Percentiles rank a stretch among this genome's conserved stretches.
These are phyloP conservation scores for Kwoniella sp. DNA, from an alignment of 768 basidiomycete species.

Conservation along the genomic window DNA sequence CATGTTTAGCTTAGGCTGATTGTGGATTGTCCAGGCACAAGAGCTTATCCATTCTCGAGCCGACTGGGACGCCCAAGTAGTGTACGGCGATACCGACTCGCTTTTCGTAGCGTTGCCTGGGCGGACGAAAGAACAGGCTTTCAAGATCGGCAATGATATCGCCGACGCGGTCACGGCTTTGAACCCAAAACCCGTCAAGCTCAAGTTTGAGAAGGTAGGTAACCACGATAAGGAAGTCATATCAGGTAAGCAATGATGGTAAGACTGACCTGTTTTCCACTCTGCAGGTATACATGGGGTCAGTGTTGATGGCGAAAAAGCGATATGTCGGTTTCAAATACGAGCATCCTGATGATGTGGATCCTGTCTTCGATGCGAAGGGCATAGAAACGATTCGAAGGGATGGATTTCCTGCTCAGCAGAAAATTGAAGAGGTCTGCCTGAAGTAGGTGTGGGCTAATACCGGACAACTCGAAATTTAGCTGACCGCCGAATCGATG, in stretches of 20 bases:
- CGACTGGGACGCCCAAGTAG: conserved; percentile 88
- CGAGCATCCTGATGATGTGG: conserved; percentile 74
- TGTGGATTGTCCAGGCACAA: conserved; percentile 66
- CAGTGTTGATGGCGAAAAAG: conserved; percentile 95
- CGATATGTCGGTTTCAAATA: conserved; percentile 97
- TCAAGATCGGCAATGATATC: conserved; percentile 88
- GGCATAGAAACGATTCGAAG: conserved; percentile 95
- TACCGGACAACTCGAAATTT: no score
- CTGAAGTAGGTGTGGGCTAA: conserved; percentile 66
- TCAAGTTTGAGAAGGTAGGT: conserved; percentile 94
- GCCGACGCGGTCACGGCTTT: conserved; percentile 78
- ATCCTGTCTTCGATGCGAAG: conserved; percentile 89
- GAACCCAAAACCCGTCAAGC: conserved; percentile 88
- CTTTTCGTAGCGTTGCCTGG: conserved; percentile 89
- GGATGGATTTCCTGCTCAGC: conserved; percentile 85
- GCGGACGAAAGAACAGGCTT: conserved; percentile 89
- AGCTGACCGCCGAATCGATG: background rate
- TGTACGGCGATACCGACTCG: conserved; percentile 98
- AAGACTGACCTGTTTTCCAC: background rate
- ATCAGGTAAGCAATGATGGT: no score
- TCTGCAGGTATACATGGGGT: conserved; percentile 84
- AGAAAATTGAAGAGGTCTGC: conserved; percentile 87
- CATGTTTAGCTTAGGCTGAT: background rate
- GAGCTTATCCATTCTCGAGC: conserved; percentile 70
- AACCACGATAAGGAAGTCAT: no score